Evolutionary conservation across 2,329 filamentous ascomycete species (phyloP).

Genomic region (Fusarium pseudonygamai): DNA sequence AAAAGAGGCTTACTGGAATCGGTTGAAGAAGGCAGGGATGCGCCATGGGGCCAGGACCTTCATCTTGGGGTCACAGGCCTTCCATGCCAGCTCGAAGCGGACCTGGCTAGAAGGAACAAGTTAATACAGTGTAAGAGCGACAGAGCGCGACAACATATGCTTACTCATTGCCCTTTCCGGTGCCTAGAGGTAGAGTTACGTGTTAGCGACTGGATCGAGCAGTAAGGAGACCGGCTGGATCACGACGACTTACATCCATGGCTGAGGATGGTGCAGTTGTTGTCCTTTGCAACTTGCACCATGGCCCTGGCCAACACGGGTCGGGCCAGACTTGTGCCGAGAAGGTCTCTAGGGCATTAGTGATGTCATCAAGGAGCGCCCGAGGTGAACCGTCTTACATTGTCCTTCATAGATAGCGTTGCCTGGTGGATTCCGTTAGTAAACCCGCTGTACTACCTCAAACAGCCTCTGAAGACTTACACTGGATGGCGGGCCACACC

Average conservation of each 20-base stretch:
- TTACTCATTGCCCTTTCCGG: conserved; percentile 61
- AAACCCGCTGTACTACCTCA: background rate
- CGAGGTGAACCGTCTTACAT: conserved; percentile 42
- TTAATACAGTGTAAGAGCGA: background rate
- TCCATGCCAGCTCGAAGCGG: conserved; percentile 51
- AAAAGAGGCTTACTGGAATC: conserved; percentile 55
- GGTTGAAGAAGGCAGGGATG: conserved; percentile 73
- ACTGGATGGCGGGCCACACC: conserved; percentile 79
- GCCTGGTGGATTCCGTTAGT: background rate
- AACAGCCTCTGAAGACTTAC: background rate
- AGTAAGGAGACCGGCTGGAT: background rate
- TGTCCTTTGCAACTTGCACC: conserved; percentile 47
- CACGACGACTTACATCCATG: conserved; percentile 54
- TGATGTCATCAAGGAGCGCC: background rate
- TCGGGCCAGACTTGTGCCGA: conserved; percentile 67
- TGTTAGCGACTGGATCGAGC: background rate
- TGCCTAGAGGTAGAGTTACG: conserved; percentile 43
- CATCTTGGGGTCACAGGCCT: conserved; percentile 66
- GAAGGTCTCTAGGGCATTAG: conserved; percentile 35
- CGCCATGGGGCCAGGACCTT: conserved; percentile 80
- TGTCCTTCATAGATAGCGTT: conserved; percentile 42
- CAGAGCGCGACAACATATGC: background rate
- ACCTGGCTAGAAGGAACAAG: conserved; percentile 41
- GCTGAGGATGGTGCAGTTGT: conserved; percentile 53
- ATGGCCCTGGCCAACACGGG: conserved; percentile 70